phyloP scores from a whole-genome alignment of 345 rosid genomes.

The Conringia planisiliqua region DNA sequence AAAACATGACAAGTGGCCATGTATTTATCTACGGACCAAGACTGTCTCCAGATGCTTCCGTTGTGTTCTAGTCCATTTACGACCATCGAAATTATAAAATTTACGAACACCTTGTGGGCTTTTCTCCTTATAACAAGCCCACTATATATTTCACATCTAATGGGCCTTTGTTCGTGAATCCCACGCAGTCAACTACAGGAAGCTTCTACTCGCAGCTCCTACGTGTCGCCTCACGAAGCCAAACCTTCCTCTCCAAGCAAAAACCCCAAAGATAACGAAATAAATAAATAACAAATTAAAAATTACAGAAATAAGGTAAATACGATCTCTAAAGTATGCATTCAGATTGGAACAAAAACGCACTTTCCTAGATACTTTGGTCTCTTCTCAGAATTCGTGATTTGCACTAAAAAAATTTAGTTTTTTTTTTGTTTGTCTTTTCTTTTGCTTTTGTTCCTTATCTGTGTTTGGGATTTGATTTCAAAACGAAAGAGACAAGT shows the following conservation, averaged over 20 bases:
- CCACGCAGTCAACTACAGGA: background rate
- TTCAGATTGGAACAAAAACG: background rate
- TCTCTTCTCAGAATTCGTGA: background rate
- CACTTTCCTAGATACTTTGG: background rate
- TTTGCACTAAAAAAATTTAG: background rate
- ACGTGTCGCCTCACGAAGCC: background rate
- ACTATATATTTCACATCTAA: background rate
- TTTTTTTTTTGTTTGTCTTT: background rate
- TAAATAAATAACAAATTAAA: background rate
- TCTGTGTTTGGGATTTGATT: background rate
- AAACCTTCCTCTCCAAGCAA: conserved; percentile 28
- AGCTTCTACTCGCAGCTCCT: background rate
- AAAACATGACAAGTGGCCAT: background rate
- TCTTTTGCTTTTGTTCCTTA: background rate
- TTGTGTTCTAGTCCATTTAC: conserved; percentile 9
- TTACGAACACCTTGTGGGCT: background rate
- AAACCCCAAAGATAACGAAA: background rate
- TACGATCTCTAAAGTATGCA: background rate
- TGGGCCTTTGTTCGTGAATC: conserved; percentile 10
- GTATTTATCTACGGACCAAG: background rate
- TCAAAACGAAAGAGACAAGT: background rate
- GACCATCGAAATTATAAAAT: background rate
- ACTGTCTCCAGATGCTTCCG: conserved; percentile 5
- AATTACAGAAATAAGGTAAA: background rate
- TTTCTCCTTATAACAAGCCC: background rate